A percentile compares a stretch with the other conserved stretches of the same genome.
Evolutionary conservation across 352 stramenopile genomes (phyloP).

Genomic region (Pythium dissimile): DNA sequence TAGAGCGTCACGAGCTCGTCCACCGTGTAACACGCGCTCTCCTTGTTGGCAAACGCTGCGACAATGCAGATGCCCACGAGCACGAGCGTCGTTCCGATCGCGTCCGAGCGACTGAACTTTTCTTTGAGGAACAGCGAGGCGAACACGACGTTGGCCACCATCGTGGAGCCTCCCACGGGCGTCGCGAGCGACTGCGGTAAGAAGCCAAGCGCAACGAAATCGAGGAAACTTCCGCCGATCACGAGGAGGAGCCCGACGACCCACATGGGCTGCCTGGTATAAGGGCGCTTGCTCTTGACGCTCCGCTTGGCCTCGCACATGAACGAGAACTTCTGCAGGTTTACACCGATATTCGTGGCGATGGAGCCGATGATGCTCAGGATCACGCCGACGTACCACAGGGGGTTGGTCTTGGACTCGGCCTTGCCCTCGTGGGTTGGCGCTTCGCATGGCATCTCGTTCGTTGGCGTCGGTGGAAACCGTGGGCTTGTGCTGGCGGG

Average conservation of each 20-base stretch:
- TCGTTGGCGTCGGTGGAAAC: neutral
- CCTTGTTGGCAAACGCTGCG: conserved; percentile 75
- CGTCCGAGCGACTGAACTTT: conserved; percentile 58
- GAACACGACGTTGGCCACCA: conserved; percentile 84
- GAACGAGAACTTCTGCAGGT: conserved; percentile 89
- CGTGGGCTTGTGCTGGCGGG: no score
- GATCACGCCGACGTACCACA: conserved; percentile 82
- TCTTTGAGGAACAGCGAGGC: conserved; percentile 77
- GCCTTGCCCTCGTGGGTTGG: neutral
- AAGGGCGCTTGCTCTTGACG: conserved; percentile 59
- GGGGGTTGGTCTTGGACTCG: neutral
- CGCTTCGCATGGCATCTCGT: neutral
- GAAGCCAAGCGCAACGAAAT: conserved; percentile 80
- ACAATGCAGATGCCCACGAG: conserved; percentile 72
- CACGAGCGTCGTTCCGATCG: conserved; percentile 62
- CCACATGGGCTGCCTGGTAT: conserved; percentile 74
- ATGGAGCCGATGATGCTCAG: conserved; percentile 68
- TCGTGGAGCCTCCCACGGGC: conserved; percentile 72
- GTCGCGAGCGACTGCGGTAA: conserved; percentile 77
- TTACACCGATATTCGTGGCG: conserved; percentile 82
- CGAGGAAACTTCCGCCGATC: conserved; percentile 58
- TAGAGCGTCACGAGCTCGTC: conserved; percentile 71
- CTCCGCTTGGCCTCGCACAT: conserved; percentile 72
- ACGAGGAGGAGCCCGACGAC: conserved; percentile 74
- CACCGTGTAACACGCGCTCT: conserved; percentile 73